phyloP scores from a whole-genome alignment of 495 filamentous ascomycete genomes.

The Penicillium macrosclerotiorum region DNA sequence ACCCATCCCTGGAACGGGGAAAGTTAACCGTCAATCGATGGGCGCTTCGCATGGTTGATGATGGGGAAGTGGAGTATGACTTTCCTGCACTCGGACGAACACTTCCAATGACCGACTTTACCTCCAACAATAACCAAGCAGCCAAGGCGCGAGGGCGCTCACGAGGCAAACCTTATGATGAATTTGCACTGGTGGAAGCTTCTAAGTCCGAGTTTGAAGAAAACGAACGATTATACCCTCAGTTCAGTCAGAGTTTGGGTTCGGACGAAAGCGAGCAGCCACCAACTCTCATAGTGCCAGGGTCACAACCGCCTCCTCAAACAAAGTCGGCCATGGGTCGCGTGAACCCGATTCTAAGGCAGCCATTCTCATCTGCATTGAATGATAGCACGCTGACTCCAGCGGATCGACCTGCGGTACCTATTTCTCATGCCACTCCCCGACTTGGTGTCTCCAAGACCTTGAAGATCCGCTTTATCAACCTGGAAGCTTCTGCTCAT shows the following conservation, averaged over 20 bases:
- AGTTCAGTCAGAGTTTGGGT: conserved; percentile 58
- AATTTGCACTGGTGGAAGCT: conserved; percentile 87
- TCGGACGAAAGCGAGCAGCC: conserved; percentile 39
- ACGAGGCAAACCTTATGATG: conserved; percentile 82
- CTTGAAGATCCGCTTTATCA: conserved; percentile 78
- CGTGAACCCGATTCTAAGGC: conserved; percentile 58
- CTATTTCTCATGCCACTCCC: conserved; percentile 57
- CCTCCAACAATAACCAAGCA: conserved; percentile 80
- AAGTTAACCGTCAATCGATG: conserved; percentile 88
- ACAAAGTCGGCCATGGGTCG: conserved; percentile 34
- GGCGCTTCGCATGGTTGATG: conserved; percentile 92
- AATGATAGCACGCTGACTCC: conserved; percentile 55
- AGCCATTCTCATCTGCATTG: conserved; percentile 50
- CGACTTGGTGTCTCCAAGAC: conserved; percentile 80
- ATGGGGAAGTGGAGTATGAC: conserved; percentile 93
- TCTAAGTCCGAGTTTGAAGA: conserved; percentile 72
- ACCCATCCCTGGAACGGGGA: conserved; percentile 64
- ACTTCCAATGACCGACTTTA: conserved; percentile 78
- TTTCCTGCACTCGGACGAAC: conserved; percentile 83
- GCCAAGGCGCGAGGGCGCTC: conserved; percentile 63
- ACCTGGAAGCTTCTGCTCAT: conserved; percentile 60
- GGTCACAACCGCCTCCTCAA: conserved; percentile 27
- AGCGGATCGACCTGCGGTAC: conserved; percentile 61
- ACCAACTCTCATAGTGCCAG: conserved; percentile 44
- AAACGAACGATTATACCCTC: conserved; percentile 72